phyloP scores from a whole-genome alignment of 768 basidiomycete genomes.

The Boletus sp. region DNA sequence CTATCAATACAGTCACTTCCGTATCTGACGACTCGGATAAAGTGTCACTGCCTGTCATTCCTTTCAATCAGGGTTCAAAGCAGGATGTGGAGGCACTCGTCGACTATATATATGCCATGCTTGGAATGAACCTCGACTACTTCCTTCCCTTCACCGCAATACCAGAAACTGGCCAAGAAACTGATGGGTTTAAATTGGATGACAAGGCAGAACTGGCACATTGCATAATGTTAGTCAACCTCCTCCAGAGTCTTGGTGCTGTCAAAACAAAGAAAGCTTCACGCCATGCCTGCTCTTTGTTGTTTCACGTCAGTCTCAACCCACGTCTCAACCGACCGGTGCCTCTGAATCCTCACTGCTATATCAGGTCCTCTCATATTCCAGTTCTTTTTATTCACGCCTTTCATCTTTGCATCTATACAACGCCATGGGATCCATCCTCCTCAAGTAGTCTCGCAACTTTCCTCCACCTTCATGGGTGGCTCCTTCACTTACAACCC shows the following conservation, averaged over 20 bases:
- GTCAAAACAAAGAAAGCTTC: constrained; percentile 99
- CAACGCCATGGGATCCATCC: constrained; percentile 44
- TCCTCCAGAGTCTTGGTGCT: constrained; percentile 92
- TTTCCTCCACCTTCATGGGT: constrained; percentile 51
- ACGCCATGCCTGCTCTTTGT: too few relatives aligned
- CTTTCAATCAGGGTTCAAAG: constrained; percentile 98
- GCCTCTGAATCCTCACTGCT: constrained; percentile 8
- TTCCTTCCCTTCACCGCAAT: constrained; percentile 98
- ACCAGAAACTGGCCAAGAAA: constrained; percentile 98
- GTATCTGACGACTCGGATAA: constrained; percentile 87
- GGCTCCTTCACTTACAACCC: constrained; percentile 45
- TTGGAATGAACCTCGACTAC: constrained; percentile 97
- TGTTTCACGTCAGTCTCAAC: too few relatives aligned
- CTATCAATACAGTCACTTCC: constrained; percentile 62
- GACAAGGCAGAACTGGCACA: constrained; percentile 98
- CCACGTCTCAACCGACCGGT: too few relatives aligned
- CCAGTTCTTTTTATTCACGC: constrained; percentile 33
- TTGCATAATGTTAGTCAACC: constrained; percentile 97
- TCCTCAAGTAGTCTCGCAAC: constrained; percentile 51
- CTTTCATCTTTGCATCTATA: constrained; percentile 40
- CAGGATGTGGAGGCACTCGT: constrained; percentile 98
- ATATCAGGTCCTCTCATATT: constrained; percentile 31
- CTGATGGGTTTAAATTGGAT: constrained; percentile 93
- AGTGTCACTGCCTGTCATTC: constrained; percentile 92
- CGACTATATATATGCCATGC: constrained; percentile 95